phyloP scores from a whole-genome alignment of 2,329 filamentous ascomycete genomes.

The Beauveria australis region DNA sequence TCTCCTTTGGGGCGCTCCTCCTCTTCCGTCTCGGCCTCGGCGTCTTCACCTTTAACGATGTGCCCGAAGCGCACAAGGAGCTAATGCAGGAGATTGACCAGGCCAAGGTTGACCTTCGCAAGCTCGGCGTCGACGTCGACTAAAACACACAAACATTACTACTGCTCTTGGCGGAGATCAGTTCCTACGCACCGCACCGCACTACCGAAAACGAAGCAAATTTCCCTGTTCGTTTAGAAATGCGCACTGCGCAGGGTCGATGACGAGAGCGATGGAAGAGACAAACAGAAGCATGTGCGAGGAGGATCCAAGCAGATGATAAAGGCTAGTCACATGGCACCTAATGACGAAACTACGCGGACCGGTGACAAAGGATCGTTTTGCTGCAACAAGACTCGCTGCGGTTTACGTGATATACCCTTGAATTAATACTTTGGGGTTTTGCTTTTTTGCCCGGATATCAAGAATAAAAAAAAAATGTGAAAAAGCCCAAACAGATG shows the following conservation, averaged over 20 bases:
- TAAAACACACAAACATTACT: slow-evolving; percentile 25
- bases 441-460: neutral
- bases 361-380: neutral
- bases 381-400: neutral
- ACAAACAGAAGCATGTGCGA: neutral
- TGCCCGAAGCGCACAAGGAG: slow-evolving; percentile 82
- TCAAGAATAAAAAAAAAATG: neutral
- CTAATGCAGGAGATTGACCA: slow-evolving; percentile 76
- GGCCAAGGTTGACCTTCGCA: slow-evolving; percentile 65
- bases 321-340: neutral
- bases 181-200: neutral
- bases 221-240: too few relatives aligned
- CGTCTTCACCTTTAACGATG: slow-evolving; percentile 94
- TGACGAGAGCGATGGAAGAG: neutral
- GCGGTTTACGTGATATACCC: neutral
- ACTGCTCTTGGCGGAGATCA: neutral
- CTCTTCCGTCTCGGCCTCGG: slow-evolving; percentile 88
- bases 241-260: neutral
- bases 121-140: slow-evolving; percentile 72
- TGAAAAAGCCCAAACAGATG: slow-evolving; percentile 16
- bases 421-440: neutral
- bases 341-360: neutral
- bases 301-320: neutral
- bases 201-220: neutral
- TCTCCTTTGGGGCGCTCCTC: slow-evolving; percentile 85